Conservation (phyloP, 352 stramenopile genomes). For the Globisporangium nodosum region DNA sequence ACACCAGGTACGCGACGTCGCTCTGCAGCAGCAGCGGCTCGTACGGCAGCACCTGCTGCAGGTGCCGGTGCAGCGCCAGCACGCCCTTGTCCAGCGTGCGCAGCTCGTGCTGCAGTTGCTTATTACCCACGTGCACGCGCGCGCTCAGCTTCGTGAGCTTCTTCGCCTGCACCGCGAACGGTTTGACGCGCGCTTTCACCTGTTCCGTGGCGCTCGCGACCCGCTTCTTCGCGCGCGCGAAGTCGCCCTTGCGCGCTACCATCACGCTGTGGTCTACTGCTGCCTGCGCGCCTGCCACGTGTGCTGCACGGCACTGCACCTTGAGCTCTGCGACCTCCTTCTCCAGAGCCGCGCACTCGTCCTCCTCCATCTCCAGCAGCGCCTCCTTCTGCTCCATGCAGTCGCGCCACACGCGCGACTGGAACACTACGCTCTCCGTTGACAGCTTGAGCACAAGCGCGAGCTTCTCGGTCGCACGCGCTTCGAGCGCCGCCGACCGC, state of each 20-base stretch:
- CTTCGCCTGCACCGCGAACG: conserved; percentile 57
- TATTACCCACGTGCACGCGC: conserved; percentile 35
- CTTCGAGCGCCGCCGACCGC: conserved; percentile 16
- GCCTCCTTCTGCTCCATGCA: conserved; percentile 43
- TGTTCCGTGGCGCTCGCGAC: conserved; percentile 18
- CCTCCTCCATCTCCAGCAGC: conserved; percentile 39
- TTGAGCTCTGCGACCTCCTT: conserved; percentile 44
- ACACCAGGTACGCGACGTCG: conserved; percentile 39
- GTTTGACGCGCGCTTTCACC: conserved; percentile 53
- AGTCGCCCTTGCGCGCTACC: conserved; percentile 29
- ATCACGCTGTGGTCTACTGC: conserved; percentile 30
- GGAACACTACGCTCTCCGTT: conserved; percentile 48
- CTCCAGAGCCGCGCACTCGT: conserved; percentile 32
- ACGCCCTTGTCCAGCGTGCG: conserved; percentile 27
- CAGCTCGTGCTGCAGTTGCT: conserved; percentile 54
- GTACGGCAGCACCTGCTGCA: conserved; percentile 37
- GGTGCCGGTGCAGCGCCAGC: conserved; percentile 29
- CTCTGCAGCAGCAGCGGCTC: conserved; percentile 48
- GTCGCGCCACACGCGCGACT: conserved; percentile 64
- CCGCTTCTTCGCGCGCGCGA: conserved; percentile 18
- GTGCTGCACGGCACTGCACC: conserved; percentile 31
- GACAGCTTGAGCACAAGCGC: conserved; percentile 19
- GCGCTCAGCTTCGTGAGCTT: conserved; percentile 48
- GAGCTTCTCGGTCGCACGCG: conserved; percentile 31
- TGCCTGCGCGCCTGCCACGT: conserved; percentile 31